Evolutionary conservation across 306 rosid species (phyloP).

Genomic region (Pueraria montana): DNA sequence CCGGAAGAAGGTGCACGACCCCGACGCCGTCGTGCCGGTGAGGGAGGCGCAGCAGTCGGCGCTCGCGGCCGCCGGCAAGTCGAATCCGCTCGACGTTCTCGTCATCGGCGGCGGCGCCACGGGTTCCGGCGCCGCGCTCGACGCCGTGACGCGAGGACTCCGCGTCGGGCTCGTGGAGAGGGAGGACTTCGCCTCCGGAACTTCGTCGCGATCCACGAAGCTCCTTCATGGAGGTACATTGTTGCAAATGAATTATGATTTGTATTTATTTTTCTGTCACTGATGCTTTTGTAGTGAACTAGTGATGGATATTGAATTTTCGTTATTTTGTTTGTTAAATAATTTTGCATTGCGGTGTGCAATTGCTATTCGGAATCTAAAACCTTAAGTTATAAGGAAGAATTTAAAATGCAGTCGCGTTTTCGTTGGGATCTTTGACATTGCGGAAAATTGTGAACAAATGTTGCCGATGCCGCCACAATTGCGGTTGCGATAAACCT

Average conservation of each 20-base stretch:
- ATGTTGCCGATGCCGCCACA: background rate
- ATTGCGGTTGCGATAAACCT: background rate
- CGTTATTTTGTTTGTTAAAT: background rate
- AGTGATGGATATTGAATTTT: slow-evolving; percentile 8
- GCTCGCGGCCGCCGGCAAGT: slow-evolving; percentile 65
- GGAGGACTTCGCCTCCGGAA: slow-evolving; percentile 95
- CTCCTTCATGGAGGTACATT: slow-evolving; percentile 94
- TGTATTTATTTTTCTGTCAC: background rate
- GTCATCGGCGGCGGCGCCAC: slow-evolving; percentile 99
- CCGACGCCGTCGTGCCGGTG: slow-evolving; percentile 68
- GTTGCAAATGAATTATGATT: background rate
- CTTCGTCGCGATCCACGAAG: slow-evolving; percentile 98
- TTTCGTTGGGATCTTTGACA: background rate
- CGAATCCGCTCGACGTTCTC: slow-evolving; percentile 85
- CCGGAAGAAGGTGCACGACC: slow-evolving; percentile 67
- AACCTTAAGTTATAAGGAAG: background rate
- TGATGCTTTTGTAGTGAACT: background rate
- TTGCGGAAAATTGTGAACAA: background rate
- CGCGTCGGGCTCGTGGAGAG: slow-evolving; percentile 96
- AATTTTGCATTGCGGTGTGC: background rate
- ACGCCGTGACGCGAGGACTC: slow-evolving; percentile 92
- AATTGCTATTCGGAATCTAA: background rate
- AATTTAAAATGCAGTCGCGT: background rate
- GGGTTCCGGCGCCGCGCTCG: slow-evolving; percentile 85
- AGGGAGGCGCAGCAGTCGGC: slow-evolving; percentile 74